Base-by-base conservation (phyloP, 2,329 filamentous ascomycete species). In the Xylariales sp. region DNA sequence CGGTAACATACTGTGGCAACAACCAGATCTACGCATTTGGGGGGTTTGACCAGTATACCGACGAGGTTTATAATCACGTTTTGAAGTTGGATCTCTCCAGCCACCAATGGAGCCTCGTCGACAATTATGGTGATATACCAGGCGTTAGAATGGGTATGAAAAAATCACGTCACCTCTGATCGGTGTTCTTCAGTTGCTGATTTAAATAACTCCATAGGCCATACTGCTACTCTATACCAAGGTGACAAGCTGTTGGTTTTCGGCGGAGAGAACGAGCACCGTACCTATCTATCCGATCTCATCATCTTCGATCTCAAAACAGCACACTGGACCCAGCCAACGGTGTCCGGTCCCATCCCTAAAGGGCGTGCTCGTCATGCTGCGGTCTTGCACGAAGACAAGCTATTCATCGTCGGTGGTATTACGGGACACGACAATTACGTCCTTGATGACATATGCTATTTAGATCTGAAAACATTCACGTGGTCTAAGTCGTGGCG, bases 41-140 rank as follows among this genome's bases (percentile, higher is more conserved):
- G 29, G 93, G 93, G 14, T 98, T 98, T 56, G 93, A 98, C 58
- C 91, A 97, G 63, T 97, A 95, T 59, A 98, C 93, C 1, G 93
- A 98, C 60, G 93, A 98, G 69, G 87, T 98, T 14, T 98, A 98
- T 66, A 98, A 98, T 57, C 93, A 98, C 66, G 93, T 98, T 29
- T 72, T 98, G 46, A 83, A 81, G 52, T 69, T 98, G 36, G 90
- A 98, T 60, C 75, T 98, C 46, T 74, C 84, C 44, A 90, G 84
- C 45, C 82, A 93, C 50, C 88, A 93, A 60, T 98, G 93, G 93
- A 93, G 81, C 49, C 70, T 98, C 35, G 91, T 98, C 15, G 93
- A 97, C 65, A 98, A 98, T 63, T 98, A 95, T 68, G 93, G 93
- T 23, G 91, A 97, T 63, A 97, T 97, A 48, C 91, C 91, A 5